Base-by-base conservation (phyloP, 192 early-diverging fungal species). In the Spinellus fusiger region DNA sequence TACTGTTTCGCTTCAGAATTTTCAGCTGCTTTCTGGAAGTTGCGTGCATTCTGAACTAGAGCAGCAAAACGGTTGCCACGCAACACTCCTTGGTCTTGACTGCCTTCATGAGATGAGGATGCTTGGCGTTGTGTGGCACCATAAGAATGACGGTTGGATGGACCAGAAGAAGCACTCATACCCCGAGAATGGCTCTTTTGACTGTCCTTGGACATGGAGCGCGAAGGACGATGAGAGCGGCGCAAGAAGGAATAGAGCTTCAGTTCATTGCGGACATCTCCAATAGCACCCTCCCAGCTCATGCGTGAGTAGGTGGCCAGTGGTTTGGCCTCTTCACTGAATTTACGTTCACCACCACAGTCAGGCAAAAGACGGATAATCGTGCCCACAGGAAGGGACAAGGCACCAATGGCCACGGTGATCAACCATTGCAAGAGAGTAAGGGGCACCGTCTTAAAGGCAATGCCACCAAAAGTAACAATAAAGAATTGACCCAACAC, bases 381-480 rank as follows among this genome's bases (percentile, higher is more conserved):
- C 18, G 86, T 64, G 34, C 93, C 96, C 7, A 96, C 75, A 20
- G 90, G 89, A 37, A 98, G 68, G 1, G 91, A 90, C 16, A 92
- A 76, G 12, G 83, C 65, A 37, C 95, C 96, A 49, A 96, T 78
- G 35, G 80, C 74, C 31, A 98, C 49, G 13, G 92, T 93, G 6
- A 88, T 73, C 5, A 73, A 61, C 96, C 96, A 98, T 68, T 95
- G 86, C 10, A 53, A 47, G 20, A 55, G 70, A 5, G 68, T 77
- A 10, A 96, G 78, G 7, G 82, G 75, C 16, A 79, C 75, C 5
- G 91, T 90, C 57, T 91, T 89, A 81, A 98, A 98, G 33, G 90
- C 93, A 27, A 83, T 73, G 37, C 95, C 91, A 56, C 91, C 94
- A 72, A 88, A 95, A 48, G 83, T 68, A 44, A 98, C 85, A 68